These are phyloP conservation scores for Jacaranda mimosifolia DNA, from an alignment of 257 asterid genomes.

Conservation along the genomic window DNA sequence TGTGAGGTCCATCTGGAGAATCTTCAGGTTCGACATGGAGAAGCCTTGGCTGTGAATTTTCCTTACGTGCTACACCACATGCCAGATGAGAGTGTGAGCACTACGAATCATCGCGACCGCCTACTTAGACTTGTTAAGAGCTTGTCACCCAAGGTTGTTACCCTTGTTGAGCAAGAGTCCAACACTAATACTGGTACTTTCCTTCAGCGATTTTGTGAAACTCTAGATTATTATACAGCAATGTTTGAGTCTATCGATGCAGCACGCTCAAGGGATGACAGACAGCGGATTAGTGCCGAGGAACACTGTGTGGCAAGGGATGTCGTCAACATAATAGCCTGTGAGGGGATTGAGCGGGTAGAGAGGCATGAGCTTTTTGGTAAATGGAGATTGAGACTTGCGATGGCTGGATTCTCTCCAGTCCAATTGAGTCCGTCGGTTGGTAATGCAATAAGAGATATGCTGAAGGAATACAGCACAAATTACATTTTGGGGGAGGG, in stretches of 20 bases:
- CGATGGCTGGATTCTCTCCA: constrained; percentile 79
- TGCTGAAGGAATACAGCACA: constrained; percentile 69
- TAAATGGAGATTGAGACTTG: constrained; percentile 77
- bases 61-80: constrained; percentile 91
- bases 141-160: constrained; percentile 82
- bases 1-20: constrained; percentile 64
- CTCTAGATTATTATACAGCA: constrained; percentile 80
- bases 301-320: constrained; percentile 88
- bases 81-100: constrained; percentile 96
- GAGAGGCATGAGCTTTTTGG: constrained; percentile 93
- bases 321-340: constrained; percentile 81
- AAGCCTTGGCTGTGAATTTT: constrained; percentile 87
- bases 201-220: constrained; percentile 73
- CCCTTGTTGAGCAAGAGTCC: constrained; percentile 89
- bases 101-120: constrained; percentile 82
- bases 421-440: constrained; percentile 72
- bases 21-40: constrained; percentile 64
- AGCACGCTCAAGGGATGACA: constrained; percentile 72
- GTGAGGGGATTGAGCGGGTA: constrained; percentile 84
- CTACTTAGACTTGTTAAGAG: constrained; percentile 76
- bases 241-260: constrained; percentile 94
- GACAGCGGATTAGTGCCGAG: constrained; percentile 76
- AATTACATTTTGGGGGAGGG: constrained; percentile 63
- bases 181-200: constrained; percentile 85
- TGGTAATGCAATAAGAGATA: constrained; percentile 49